Percentiles rank a stretch among this genome's conserved stretches.
phyloP scores from a whole-genome alignment of 768 basidiomycete genomes.

The Amanita polypyramis region DNA sequence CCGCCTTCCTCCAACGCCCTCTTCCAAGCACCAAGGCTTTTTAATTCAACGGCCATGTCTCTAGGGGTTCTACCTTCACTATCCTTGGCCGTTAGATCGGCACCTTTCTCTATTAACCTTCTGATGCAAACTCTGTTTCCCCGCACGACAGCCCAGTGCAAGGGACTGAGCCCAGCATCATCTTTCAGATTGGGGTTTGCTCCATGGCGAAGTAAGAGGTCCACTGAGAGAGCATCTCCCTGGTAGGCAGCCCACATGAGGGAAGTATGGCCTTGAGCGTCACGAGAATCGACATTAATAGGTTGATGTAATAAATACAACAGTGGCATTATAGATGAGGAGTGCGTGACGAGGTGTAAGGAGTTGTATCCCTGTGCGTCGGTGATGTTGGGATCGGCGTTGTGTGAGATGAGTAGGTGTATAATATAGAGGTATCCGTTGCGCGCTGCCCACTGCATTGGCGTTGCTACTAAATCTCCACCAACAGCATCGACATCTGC shows the following conservation, averaged over 20 bases:
- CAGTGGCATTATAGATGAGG: conserved; percentile 88
- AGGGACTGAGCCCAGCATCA: conserved; percentile 72
- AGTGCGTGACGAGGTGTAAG: conserved; percentile 91
- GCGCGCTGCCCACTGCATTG: conserved; percentile 96
- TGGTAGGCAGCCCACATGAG: conserved; percentile 99
- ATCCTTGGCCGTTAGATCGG: conserved; percentile 73
- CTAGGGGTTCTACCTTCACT: conserved; percentile 77
- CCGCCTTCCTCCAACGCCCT: conserved; percentile 84
- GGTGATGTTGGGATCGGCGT: conserved; percentile 83
- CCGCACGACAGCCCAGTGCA: conserved; percentile 97
- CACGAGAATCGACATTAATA: conserved; percentile 81
- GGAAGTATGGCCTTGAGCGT: conserved; percentile 87
- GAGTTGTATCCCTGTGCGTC: conserved; percentile 97
- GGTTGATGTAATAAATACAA: conserved; percentile 90
- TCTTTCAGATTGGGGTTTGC: conserved; percentile 73
- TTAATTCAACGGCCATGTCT: conserved; percentile 93
- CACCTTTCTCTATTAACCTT: conserved; percentile 77
- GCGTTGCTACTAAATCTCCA: conserved; percentile 89
- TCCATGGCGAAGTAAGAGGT: conserved; percentile 79
- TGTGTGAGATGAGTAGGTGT: conserved; percentile 80
- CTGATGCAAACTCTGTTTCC: conserved; percentile 87
- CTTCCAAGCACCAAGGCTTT: conserved; percentile 84
- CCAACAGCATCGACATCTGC: conserved; percentile 93
- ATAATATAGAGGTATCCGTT: conserved; percentile 96
- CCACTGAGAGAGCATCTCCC: conserved; percentile 92